Base-by-base conservation (phyloP, 2,329 filamentous ascomycete species). In the Cryphonectria nitschkei region DNA sequence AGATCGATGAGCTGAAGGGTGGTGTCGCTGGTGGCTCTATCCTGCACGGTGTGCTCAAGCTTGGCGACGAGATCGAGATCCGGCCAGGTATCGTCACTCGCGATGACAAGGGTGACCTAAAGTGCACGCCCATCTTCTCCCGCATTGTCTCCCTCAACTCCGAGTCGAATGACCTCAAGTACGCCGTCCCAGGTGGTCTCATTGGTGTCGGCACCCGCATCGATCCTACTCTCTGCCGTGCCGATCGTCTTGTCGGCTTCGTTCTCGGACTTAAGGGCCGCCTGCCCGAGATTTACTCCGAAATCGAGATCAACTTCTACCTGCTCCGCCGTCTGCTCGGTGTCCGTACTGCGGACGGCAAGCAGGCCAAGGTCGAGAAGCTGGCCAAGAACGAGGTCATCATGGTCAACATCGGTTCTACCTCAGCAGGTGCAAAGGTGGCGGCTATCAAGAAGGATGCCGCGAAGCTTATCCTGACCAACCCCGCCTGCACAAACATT, bases 271-370 rank as follows among this genome's bases (percentile, higher is more conserved):
- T 98, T 77, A 95, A 95, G 84, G 96, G 96, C 75, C 90, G 92
- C 77, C 90, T 99, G 34, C 96, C 96, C 65, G 94, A 96, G 80
- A 98, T 99, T 82, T 99, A 98, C 87, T 96, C 92, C 76, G 96
- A 99, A 84, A 92, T 99, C 73, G 96, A 99, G 85, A 95, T 98
- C 83, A 98, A 98, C 89, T 99, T 98, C 88, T 99, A 98, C 88
- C 88, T 99, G 73, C 91, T 99, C 74, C 93, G 95, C 78, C 90
- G 96, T 77, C 88, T 99, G 74, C 89, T 99, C 70, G 96, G 96
- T 90, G 96, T 99, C 78, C 95, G 97, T 85, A 97, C 96, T 63
- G 94, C 95, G 74, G 96, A 99, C 77, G 96, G 96, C 81, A 99
- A 99, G 88, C 96, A 98, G 84, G 95, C 95, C 79, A 99, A 99